Base-by-base conservation (phyloP, 169 alveolate genomes). In the Babesia sp. region DNA sequence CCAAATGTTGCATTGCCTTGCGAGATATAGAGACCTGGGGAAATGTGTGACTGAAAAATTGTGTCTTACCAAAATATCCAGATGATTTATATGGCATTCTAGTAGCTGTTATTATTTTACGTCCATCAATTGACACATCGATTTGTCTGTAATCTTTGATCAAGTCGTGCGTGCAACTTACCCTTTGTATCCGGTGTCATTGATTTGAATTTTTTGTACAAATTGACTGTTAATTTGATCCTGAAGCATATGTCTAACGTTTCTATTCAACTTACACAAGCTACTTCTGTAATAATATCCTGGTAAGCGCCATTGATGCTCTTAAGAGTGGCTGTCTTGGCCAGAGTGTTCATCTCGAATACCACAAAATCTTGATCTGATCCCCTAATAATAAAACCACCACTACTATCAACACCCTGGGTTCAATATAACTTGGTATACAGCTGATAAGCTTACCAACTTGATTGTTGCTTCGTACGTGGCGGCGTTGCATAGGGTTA, bases 1-100 rank as follows among this genome's bases (percentile, higher is more conserved):
- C 87, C 87, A 44, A 79, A 79, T 24, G 87, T 79, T 7, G 82
- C 83, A 33, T 79, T 79, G 12, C 87, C 87, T 18, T 74, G 66
- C 0, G 79, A 31, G n/a, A 79, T 71, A 39, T 53, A 76, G 18
- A 76, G 24, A 5, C 85, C 85, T 76, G 72, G 33, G 41, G 11
- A 41, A 2, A 26, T 11, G 26, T 26, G 42, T 0, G 48, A 24
- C 20, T 22, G 20, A 3, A 36, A 16, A 4, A 2, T 4, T 20
- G 46, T 6, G 12, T 50, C 41, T 14, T 34, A 79, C 87, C 87
- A 36, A 79, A 64, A 29, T 20, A 48, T 12, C 87, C 87, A 29
- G 56, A 22, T 3, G 77, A 18, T 34, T 50, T 63, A 44, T 36
- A 63, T 14, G 69, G 74, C 67, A 61, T 20, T 7, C 61, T 22